phyloP scores from a whole-genome alignment of 2,329 filamentous ascomycete species.

The Penicillium sp. region DNA sequence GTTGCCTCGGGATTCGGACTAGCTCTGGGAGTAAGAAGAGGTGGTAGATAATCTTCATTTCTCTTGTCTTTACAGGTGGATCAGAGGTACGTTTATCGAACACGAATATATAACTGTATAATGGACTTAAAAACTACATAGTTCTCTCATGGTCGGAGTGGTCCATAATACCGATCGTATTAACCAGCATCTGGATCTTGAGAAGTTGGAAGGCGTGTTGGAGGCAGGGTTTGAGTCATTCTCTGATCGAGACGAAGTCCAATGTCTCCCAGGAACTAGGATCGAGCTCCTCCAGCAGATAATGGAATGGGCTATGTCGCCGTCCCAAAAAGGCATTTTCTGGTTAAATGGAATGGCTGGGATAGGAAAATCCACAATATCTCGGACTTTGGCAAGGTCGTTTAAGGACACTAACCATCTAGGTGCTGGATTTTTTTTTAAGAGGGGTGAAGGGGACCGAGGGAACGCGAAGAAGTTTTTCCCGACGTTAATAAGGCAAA shows the following conservation, averaged over 20 bases:
- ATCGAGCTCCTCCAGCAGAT: constrained; percentile 24
- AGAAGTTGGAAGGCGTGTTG: constrained; percentile 9
- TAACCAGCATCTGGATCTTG: too few relatives aligned
- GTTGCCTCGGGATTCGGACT: constrained; percentile 5
- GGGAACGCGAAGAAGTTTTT: constrained; percentile 23
- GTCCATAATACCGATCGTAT: too few relatives aligned
- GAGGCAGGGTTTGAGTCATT: constrained; percentile 13
- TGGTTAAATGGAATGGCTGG: constrained; percentile 42
- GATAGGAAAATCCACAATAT: constrained; percentile 15
- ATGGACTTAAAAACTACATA: too few relatives aligned
- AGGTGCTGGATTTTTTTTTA: constrained; percentile 47
- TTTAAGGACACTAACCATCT: constrained; percentile 22
- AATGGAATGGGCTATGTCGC: constrained; percentile 21
- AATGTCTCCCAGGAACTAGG: constrained; percentile 29
- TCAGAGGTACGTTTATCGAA: too few relatives aligned
- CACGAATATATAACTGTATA: too few relatives aligned
- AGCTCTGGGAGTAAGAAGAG: constrained; percentile 5
- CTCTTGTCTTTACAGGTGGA: too few relatives aligned
- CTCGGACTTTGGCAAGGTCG: constrained; percentile 33
- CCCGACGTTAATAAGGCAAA: constrained; percentile 21
- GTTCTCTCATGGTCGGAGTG: too few relatives aligned
- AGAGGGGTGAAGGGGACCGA: constrained; percentile 12
- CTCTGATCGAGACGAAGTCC: constrained; percentile 8
- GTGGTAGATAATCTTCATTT: not conserved
- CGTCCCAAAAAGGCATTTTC: constrained; percentile 26